Percentiles rank a stretch among this genome's conserved stretches.
Evolutionary conservation across 2,329 filamentous ascomycete genomes (phyloP).

Genomic region (Alternaria angustiovoidea): DNA sequence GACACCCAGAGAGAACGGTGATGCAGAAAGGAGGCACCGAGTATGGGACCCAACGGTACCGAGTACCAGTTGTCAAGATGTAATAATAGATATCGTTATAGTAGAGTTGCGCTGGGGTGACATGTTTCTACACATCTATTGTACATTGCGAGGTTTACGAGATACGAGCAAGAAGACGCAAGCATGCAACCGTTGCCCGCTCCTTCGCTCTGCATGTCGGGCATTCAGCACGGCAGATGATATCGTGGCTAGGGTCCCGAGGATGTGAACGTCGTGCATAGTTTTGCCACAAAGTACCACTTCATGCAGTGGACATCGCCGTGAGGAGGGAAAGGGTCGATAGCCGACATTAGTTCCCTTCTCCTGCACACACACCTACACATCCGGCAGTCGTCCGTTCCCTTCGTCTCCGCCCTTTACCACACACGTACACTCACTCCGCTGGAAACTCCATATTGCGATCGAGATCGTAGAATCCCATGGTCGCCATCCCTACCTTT

Average conservation of each 20-base stretch:
- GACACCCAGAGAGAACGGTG: background rate
- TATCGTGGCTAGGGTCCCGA: background rate
- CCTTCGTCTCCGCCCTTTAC: background rate
- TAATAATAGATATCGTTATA: background rate
- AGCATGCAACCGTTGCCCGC: background rate
- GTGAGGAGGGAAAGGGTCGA: background rate
- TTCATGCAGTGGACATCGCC: background rate
- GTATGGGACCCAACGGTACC: background rate
- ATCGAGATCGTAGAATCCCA: slow-evolving; percentile 1
- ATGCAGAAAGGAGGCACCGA: background rate
- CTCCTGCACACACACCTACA: slow-evolving; percentile 1
- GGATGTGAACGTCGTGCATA: slow-evolving; percentile 1
- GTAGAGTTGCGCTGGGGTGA: background rate
- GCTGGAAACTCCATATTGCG: background rate
- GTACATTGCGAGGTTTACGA: background rate
- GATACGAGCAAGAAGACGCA: background rate
- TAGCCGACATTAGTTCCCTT: slow-evolving; percentile 1
- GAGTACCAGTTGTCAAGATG: background rate
- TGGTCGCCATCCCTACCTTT: background rate
- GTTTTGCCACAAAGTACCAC: background rate
- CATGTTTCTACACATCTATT: background rate
- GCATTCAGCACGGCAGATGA: background rate
- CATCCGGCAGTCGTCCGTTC: slow-evolving; percentile 1
- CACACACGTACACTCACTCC: background rate
- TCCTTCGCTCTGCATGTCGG: slow-evolving; percentile 1